Evolutionary conservation across 129 eudicot genomes (phyloP), one percentile per base, ranked within the genome.

Genomic region (Arctium lappa): DNA sequence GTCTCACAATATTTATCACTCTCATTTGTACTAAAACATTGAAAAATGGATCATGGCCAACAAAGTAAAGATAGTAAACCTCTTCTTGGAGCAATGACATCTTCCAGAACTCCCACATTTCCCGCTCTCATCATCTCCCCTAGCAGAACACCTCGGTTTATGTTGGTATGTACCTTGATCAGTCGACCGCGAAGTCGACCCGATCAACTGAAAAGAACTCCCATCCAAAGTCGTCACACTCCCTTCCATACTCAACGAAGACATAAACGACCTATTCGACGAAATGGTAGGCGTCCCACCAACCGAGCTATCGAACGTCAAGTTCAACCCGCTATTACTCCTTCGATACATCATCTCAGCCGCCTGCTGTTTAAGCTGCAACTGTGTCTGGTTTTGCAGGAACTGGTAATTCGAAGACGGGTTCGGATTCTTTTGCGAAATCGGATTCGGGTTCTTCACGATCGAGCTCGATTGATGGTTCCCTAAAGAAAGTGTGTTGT

Each of bases 51-150:
- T 39, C 70, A 63, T 2, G 6, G 0, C 16, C 29, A 62, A 31
- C 5, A 29, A 73, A 85, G 33, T 38, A 80, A 56, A 15, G 79
- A 84, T 65, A 5, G 6, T 46, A 74, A 60, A 96, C 99, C 99
- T 96, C 85, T 96, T 96, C 83, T 96, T 96, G 11, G 98, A 90
- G 87, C 99, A 96, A 82, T 93, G 99, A 82, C 99, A 96, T 87
- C 94, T 76, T 65, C 95, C 92, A 42, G 91, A 91, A 75, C 91
- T 91, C 72, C 92, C 95, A 79, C 97, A 95, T 87, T 91, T 95
- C 73, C 81, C 84, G 70, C 90, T 95, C 48, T 98, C 99, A 73
- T 90, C 98, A 44, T 92, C 97, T 62, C 94, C 98, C 79, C 89
- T 91, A 2, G 75, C 90, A 7, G 90, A 85, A 80, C 98, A 96